phyloP scores from a whole-genome alignment of 768 basidiomycete species.

The Leccinum variicolor region DNA sequence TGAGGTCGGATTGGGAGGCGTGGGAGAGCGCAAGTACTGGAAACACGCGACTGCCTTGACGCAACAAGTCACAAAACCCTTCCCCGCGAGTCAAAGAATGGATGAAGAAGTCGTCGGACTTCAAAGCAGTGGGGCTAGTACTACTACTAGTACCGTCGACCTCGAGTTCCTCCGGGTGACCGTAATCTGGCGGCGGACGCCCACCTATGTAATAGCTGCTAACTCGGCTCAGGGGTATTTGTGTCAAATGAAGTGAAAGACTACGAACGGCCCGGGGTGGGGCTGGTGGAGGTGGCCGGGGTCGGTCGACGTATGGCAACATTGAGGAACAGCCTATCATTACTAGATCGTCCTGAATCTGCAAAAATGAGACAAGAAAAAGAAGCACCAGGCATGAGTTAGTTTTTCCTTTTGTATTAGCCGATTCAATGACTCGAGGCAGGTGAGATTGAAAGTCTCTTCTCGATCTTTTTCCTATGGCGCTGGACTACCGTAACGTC shows the following conservation, averaged over 20 bases:
- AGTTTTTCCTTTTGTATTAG: slow-evolving; percentile 7
- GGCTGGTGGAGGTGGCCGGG: slow-evolving; percentile 51
- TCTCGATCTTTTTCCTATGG: slow-evolving; percentile 46
- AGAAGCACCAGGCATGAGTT: slow-evolving; percentile 5
- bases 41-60: too few species aligned
- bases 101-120: background rate
- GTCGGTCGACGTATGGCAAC: slow-evolving; percentile 63
- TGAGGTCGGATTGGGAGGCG: too few species aligned
- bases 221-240: slow-evolving; percentile 5
- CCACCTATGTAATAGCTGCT: slow-evolving; percentile 39
- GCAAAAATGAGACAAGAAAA: slow-evolving; percentile 6
- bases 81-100: too few species aligned
- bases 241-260: background rate
- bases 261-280: slow-evolving; percentile 35
- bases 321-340: slow-evolving; percentile 62
- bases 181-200: slow-evolving; percentile 82
- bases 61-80: too few species aligned
- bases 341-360: slow-evolving; percentile 88
- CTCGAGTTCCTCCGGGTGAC: slow-evolving; percentile 54
- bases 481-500: slow-evolving; percentile 39
- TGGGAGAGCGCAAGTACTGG: too few species aligned
- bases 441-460: slow-evolving; percentile 57
- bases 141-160: slow-evolving; percentile 43
- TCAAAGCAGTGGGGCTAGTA: background rate
- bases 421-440: slow-evolving; percentile 7